Base-by-base conservation (phyloP, 768 basidiomycete species). In the Suillus paluster region DNA sequence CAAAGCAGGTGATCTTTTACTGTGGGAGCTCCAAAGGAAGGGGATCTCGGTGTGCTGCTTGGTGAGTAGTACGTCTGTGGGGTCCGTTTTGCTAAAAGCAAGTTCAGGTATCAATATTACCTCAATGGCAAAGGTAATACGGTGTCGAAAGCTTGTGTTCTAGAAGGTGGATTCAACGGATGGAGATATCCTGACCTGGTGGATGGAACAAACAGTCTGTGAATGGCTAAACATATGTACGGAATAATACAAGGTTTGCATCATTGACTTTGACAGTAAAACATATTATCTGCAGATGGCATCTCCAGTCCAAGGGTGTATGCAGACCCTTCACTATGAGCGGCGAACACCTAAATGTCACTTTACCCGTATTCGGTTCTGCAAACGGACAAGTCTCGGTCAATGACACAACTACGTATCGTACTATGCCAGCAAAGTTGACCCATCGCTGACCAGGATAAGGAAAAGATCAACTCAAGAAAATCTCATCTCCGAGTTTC, bases 1-100 rank as follows among this genome's bases (percentile, higher is more conserved):
- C 75, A 0, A 66, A 72, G 11, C 71, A 73, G 14, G 83, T 87
- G 10, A 78, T 86, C 8, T 86, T 87, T 61, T 86, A 86, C 60
- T 86, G 84, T 60, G 72, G 77, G 45, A 82, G 82, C 65, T 85
- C 83, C 1, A 73, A 75, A 45, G 84, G 84, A 19, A 75, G 86
- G 33, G 85, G 77, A 1, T 84, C 85, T 17, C 75, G 85, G 14
- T 84, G 81, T 70, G 85, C 84, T 21, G 81, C 79, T 70, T 87
- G 84, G 86, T 85, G 69, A 36, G 76, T 25, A 38, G n/a, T 5
- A 38, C 39, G 2, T 27, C 23, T 19, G 14, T 17, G 6, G 39
- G 19, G 54, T 55, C 23, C 19, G 17, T 25, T 23, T 39, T 11
- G 54, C 25, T 55, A 7, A 11, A 57, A 27, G 41, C 12, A 19